phyloP scores from a whole-genome alignment of 164 flowering plant genomes.

The Vitis rotundifolia region DNA sequence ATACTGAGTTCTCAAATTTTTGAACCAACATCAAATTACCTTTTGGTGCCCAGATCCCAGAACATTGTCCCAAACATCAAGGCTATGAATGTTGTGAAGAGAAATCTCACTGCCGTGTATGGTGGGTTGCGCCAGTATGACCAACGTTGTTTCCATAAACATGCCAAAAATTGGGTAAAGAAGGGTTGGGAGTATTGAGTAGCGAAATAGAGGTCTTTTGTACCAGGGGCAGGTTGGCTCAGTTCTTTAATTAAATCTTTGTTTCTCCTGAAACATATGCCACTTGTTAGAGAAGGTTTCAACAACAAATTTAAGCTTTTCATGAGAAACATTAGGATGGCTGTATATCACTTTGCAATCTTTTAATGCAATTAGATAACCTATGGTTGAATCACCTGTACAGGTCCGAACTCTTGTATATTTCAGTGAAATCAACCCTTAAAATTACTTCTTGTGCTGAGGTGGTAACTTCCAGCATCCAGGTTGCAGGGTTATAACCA shows the following conservation, averaged over 20 bases:
- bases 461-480: constrained; percentile 37
- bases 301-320: too few relatives aligned
- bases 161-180: constrained; percentile 38
- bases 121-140: constrained; percentile 55
- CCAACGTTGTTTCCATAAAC: constrained; percentile 44
- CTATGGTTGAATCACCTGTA: constrained; percentile 18
- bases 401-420: constrained; percentile 23
- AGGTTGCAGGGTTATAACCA: constrained; percentile 49
- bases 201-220: constrained; percentile 39
- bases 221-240: constrained; percentile 33
- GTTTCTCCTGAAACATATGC: constrained; percentile 41
- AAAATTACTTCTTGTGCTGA: constrained; percentile 18
- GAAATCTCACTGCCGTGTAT: constrained; percentile 39
- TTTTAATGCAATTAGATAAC: too few relatives aligned
- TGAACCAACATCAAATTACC: constrained; percentile 17
- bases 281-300: neutral
- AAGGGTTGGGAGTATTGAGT: constrained; percentile 36
- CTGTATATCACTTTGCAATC: too few relatives aligned
- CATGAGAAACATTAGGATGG: too few relatives aligned
- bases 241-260: constrained; percentile 37
- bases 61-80: constrained; percentile 43
- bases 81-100: constrained; percentile 33
- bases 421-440: constrained; percentile 21
- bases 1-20: neutral
- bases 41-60: constrained; percentile 41